Evolutionary conservation across 1,284 basidiomycete genomes (phyloP).

Genomic region (Caloboletus firmus): DNA sequence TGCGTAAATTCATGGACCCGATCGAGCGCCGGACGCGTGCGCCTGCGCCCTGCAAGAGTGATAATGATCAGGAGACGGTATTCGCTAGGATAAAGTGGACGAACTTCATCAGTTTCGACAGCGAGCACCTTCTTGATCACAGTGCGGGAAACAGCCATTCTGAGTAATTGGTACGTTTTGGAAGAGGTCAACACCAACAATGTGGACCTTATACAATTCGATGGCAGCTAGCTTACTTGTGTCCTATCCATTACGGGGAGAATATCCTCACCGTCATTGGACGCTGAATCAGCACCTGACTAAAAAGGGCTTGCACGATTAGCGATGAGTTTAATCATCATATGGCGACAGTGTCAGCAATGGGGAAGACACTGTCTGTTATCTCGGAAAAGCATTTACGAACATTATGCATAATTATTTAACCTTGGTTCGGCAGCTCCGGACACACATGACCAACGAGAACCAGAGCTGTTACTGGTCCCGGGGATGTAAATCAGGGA

Average conservation of each 20-base stretch:
- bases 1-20: conserved; percentile 72
- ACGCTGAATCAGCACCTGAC: conserved; percentile 7
- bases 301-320: too few relatives aligned
- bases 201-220: too few relatives aligned
- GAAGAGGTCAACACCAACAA: too few relatives aligned
- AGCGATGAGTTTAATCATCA: too few relatives aligned
- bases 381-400: too few relatives aligned
- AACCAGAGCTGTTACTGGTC: too few relatives aligned
- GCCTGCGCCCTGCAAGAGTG: conserved; percentile 71
- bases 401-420: too few relatives aligned
- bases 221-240: too few relatives aligned
- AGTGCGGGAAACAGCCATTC: conserved; percentile 54
- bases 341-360: too few relatives aligned
- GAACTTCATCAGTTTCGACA: conserved; percentile 78
- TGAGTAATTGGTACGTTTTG: background rate
- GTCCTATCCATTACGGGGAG: background rate
- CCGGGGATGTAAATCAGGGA: background rate
- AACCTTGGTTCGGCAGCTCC: too few relatives aligned
- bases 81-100: background rate
- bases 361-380: too few relatives aligned
- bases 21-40: conserved; percentile 89
- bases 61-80: background rate
- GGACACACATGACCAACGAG: background rate
- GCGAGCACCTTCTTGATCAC: conserved; percentile 78
- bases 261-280: background rate